Conservation (phyloP, 2,329 filamentous ascomycete genomes). For the Diplodia scrobiculata region DNA sequence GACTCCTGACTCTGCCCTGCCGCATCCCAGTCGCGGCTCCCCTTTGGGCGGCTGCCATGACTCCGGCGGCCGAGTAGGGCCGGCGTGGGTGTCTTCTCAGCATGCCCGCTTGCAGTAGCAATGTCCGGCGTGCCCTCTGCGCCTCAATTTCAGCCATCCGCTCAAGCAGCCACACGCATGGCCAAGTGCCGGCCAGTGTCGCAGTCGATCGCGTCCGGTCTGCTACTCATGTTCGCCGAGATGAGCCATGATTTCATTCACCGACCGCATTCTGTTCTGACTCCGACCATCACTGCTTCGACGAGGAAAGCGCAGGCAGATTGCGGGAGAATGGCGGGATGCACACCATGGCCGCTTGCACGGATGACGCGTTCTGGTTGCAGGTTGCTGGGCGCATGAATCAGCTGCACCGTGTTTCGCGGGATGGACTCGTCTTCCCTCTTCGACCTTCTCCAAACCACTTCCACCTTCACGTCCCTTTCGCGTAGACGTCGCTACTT, state of each 20-base stretch:
- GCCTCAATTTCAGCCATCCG: slow-evolving; percentile 26
- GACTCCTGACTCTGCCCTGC: slow-evolving; percentile 9
- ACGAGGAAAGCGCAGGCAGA: background rate
- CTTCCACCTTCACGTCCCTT: background rate
- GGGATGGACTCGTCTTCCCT: background rate
- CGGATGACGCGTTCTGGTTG: slow-evolving; percentile 20
- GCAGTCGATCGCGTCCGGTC: slow-evolving; percentile 10
- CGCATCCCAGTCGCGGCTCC: background rate
- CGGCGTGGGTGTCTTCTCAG: background rate
- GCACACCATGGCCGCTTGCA: slow-evolving; percentile 8
- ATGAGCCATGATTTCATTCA: slow-evolving; percentile 22
- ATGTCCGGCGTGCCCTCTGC: slow-evolving; percentile 29
- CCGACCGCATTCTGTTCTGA: slow-evolving; percentile 3
- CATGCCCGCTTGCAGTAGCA: slow-evolving; percentile 12
- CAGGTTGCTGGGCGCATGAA: slow-evolving; percentile 16
- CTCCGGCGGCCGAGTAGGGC: background rate
- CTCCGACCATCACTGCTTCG: background rate
- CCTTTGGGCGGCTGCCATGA: background rate
- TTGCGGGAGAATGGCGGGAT: slow-evolving; percentile 8
- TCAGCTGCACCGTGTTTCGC: slow-evolving; percentile 2
- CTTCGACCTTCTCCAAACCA: slow-evolving; percentile 11
- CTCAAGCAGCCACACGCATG: slow-evolving; percentile 1
- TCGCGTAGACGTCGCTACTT: slow-evolving; percentile 7
- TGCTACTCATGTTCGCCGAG: slow-evolving; percentile 11
- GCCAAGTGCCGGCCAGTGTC: slow-evolving; percentile 18